Conservation (phyloP, 208 protist genomes). For the Crithidia expoeki region DNA sequence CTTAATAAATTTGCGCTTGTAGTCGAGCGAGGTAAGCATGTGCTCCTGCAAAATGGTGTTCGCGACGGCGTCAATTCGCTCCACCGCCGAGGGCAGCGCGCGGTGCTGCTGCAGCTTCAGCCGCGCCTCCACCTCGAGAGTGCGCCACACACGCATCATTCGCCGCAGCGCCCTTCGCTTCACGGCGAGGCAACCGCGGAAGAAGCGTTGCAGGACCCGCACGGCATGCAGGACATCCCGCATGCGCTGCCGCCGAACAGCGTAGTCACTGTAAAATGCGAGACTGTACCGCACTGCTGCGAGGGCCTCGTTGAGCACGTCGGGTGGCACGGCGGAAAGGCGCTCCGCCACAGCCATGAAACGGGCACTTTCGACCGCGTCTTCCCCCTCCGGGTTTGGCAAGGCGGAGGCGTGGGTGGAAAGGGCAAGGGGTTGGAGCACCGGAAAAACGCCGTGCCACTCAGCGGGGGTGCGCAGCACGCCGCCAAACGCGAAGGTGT, state of each 20-base stretch:
- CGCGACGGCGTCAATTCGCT: slow-evolving; percentile 69
- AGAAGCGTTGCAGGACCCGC: slow-evolving; percentile 67
- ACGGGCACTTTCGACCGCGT: background rate
- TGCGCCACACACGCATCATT: slow-evolving; percentile 69
- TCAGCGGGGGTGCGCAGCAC: background rate
- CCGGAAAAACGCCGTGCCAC: background rate
- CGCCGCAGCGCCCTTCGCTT: slow-evolving; percentile 62
- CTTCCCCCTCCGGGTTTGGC: background rate
- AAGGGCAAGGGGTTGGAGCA: background rate
- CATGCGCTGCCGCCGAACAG: slow-evolving; percentile 24
- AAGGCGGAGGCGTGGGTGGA: background rate
- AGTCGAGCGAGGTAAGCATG: slow-evolving; percentile 73
- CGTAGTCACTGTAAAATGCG: slow-evolving; percentile 35
- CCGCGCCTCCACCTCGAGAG: slow-evolving; percentile 67
- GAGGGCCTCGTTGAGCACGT: slow-evolving; percentile 27
- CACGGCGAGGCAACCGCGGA: slow-evolving; percentile 55
- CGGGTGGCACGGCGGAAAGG: slow-evolving; percentile 14
- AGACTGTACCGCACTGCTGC: slow-evolving; percentile 19
- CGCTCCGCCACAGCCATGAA: slow-evolving; percentile 18
- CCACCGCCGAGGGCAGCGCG: slow-evolving; percentile 42
- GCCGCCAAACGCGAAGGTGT: slow-evolving; percentile 1
- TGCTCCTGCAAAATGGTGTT: slow-evolving; percentile 79
- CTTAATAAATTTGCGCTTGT: slow-evolving; percentile 69
- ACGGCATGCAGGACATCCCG: slow-evolving; percentile 39
- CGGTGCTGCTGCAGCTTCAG: slow-evolving; percentile 66